These are phyloP conservation scores for Hydrangea macrophylla DNA, from an alignment of 148 eudicot species.

Conservation along the genomic window DNA sequence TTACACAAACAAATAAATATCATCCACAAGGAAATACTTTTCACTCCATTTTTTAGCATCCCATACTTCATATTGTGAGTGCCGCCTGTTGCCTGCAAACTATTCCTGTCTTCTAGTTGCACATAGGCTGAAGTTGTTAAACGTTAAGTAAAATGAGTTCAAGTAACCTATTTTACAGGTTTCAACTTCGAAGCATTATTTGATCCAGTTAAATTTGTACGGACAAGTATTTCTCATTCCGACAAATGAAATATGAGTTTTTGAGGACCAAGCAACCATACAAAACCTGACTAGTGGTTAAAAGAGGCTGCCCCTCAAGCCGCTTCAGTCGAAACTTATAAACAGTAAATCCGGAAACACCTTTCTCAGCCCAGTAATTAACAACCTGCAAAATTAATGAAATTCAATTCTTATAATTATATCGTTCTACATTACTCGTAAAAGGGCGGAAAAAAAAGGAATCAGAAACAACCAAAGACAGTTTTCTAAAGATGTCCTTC, in stretches of 20 bases:
- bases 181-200: background rate
- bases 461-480: background rate
- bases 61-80: no score
- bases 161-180: background rate
- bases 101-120: no score
- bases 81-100: no score
- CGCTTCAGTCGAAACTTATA: constrained; percentile 72
- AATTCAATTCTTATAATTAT: background rate
- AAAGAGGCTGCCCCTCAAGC: constrained; percentile 67
- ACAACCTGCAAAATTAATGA: constrained; percentile 46
- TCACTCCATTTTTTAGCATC: no score
- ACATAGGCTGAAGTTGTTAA: no score
- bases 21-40: no score
- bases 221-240: no score
- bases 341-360: constrained; percentile 79
- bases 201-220: background rate
- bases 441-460: background rate
- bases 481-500: no score
- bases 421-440: no score
- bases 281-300: constrained; percentile 69
- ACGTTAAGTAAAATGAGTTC: no score
- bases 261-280: background rate
- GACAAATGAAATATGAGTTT: background rate
- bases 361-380: constrained; percentile 80
- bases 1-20: no score